phyloP scores from a whole-genome alignment of 306 rosid species.

The Prunus salicina region DNA sequence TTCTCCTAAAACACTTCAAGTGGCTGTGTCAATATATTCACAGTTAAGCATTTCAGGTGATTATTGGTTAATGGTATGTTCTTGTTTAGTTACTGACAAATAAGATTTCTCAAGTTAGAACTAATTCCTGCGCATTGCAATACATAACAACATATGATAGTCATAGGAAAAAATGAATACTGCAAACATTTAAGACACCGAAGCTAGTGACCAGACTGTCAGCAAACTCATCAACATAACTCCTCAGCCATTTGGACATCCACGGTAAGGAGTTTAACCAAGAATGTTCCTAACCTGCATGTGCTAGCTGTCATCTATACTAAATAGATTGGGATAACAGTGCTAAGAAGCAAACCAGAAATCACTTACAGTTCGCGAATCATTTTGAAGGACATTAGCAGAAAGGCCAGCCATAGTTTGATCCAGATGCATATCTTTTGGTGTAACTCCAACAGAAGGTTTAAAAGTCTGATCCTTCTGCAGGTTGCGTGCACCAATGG shows the following conservation, averaged over 20 bases:
- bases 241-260: background rate
- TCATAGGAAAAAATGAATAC: background rate
- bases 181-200: background rate
- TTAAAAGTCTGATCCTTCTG: constrained; percentile 31
- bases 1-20: background rate
- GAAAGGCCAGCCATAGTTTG: constrained; percentile 18
- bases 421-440: constrained; percentile 33
- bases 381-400: constrained; percentile 13
- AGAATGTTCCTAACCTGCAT: background rate
- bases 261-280: background rate
- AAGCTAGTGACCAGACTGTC: background rate
- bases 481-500: constrained; percentile 26
- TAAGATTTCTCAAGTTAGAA: background rate
- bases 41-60: background rate
- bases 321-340: background rate
- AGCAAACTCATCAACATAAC: background rate
- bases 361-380: constrained; percentile 23
- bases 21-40: background rate
- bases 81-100: background rate
- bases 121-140: background rate
- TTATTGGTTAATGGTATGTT: background rate
- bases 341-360: background rate
- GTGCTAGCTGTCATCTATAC: background rate
- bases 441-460: constrained; percentile 29
- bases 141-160: background rate